Evolutionary conservation across 192 early-diverging fungal species (phyloP), one percentile per base, ranked within the genome.

Genomic region (Helicostylum pulchrum): DNA sequence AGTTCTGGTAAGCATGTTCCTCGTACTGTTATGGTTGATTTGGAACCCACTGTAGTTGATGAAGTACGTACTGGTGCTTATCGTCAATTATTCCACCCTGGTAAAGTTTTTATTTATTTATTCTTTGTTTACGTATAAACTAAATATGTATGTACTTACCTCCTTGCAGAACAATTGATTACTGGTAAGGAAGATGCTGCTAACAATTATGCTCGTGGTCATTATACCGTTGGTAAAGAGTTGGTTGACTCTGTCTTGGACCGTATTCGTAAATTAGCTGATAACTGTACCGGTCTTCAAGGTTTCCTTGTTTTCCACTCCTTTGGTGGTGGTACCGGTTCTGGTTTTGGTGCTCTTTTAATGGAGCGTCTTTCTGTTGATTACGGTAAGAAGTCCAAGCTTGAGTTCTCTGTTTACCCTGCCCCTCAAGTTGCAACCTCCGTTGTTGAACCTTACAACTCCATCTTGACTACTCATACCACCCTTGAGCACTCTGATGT

Each of bases 401-500:
- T 79, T 15, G 78, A 79, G 32, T 79, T 79, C 58, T 70, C 77
- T 45, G 58, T 79, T 23, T 79, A 79, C 51, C 77, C 77, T 56
- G 77, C 77, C 46, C 78, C 78, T 57, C 70, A 78, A 43, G 71
- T 87, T 43, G 83, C 88, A 7, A 84, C 89, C 48, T 80, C 88
- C 3, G 88, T 90, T 15, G 86, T 91, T 46, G 89, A 91, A 70
- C 89, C 89, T 14, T 91, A 91, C 71, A 91, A 91, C 77, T 82
- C 89, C 48, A 86, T 83, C 39, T 76, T 89, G 62, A 77, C 89
- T 31, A 78, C 84, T 58, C 89, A 91, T 67, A 85, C 85, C 55
- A 68, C 85, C 47, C 77, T 88, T 20, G 89, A 90, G 67, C 84
- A 90, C 76, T 81, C 85, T 43, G 89, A 89, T 67, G 80, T 77